Percentiles rank a stretch among this genome's conserved stretches.
Conservation (phyloP, 2,329 filamentous ascomycete species). For the Phialocephala subalpina region DNA sequence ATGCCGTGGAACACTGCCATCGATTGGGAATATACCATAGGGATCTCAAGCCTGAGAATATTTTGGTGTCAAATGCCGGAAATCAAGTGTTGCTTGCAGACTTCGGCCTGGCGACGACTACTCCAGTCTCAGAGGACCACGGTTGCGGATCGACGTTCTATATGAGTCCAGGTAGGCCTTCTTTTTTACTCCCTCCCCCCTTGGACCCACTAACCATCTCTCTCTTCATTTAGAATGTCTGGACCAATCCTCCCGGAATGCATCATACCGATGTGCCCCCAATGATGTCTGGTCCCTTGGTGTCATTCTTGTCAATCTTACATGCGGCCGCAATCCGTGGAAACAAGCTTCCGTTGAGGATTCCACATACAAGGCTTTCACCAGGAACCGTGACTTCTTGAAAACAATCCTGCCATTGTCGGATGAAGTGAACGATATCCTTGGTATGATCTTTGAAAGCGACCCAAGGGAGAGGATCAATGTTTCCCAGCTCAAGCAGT, state of each 20-base stretch:
- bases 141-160: constrained; percentile 99
- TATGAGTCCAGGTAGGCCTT: constrained; percentile 92
- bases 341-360: constrained; percentile 95
- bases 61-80: constrained; percentile 88
- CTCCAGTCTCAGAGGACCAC: constrained; percentile 88
- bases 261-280: constrained; percentile 88
- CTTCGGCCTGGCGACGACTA: constrained; percentile 92
- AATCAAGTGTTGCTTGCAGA: constrained; percentile 95
- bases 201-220: constrained; percentile 41
- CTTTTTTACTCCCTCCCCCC: constrained; percentile 28
- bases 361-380: constrained; percentile 91
- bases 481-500: constrained; percentile 78
- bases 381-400: constrained; percentile 85
- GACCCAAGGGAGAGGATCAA: constrained; percentile 85
- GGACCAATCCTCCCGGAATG: constrained; percentile 75
- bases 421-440: constrained; percentile 85
- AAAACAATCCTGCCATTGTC: constrained; percentile 93
- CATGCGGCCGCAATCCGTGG: constrained; percentile 98
- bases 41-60: constrained; percentile 98
- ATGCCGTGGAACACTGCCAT: constrained; percentile 97
- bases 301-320: constrained; percentile 96
- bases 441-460: constrained; percentile 86
- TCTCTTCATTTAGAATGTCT: constrained; percentile 75
- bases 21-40: constrained; percentile 93
- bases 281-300: constrained; percentile 99